Conservation (phyloP, 129 eudicot genomes). For the Scalesia atractyloides region DNA sequence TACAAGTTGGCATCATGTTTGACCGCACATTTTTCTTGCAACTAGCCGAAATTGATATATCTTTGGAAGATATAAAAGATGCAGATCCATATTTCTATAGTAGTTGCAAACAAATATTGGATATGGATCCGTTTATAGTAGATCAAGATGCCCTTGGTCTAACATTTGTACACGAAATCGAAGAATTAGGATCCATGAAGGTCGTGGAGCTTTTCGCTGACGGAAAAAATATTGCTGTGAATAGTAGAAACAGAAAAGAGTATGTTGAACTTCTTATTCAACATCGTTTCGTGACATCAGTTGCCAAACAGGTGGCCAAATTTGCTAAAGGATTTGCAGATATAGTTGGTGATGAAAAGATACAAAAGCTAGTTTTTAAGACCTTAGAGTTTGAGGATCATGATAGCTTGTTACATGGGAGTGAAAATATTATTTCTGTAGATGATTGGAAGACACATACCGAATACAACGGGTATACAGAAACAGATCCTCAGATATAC, state of each 20-base stretch:
- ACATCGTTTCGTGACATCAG: slow-evolving; percentile 62
- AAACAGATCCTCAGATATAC: slow-evolving; percentile 66
- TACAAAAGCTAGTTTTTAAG: slow-evolving; percentile 45
- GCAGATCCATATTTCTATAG: slow-evolving; percentile 77
- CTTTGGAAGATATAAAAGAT: slow-evolving; percentile 70
- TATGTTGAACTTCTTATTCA: slow-evolving; percentile 71
- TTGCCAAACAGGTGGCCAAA: slow-evolving; percentile 57
- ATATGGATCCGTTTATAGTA: slow-evolving; percentile 74
- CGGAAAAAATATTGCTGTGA: slow-evolving; percentile 62
- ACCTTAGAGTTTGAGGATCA: slow-evolving; percentile 76
- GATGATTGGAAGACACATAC: slow-evolving; percentile 94
- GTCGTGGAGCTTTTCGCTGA: slow-evolving; percentile 68
- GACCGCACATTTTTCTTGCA: slow-evolving; percentile 73
- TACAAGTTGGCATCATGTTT: slow-evolving; percentile 79
- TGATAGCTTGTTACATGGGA: slow-evolving; percentile 80
- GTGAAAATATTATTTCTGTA: slow-evolving; percentile 64
- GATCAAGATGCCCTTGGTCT: slow-evolving; percentile 81
- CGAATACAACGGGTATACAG: slow-evolving; percentile 68
- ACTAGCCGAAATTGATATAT: slow-evolving; percentile 54
- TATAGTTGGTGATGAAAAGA: slow-evolving; percentile 35
- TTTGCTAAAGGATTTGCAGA: slow-evolving; percentile 79
- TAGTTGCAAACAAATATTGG: slow-evolving; percentile 82
- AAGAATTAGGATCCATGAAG: slow-evolving; percentile 72
- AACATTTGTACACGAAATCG: slow-evolving; percentile 71
- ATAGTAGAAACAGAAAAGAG: slow-evolving; percentile 67